phyloP scores from a whole-genome alignment of 495 filamentous ascomycete species.

The Eremomyces bilateralis region DNA sequence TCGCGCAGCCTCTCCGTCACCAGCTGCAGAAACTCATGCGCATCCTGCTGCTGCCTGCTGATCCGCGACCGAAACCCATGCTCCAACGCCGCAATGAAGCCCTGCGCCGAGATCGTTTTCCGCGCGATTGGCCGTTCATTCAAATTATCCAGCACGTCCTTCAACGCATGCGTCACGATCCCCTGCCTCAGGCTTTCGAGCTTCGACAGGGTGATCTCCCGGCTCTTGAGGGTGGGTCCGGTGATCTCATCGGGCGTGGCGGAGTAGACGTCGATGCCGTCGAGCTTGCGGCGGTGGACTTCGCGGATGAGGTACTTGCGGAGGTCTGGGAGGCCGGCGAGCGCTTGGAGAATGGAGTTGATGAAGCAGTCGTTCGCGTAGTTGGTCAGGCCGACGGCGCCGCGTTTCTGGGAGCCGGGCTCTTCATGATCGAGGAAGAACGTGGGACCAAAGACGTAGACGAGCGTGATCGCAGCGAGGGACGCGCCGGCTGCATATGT shows the following conservation, averaged over 20 bases:
- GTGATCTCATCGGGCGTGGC: constrained; percentile 28
- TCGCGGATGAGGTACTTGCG: constrained; percentile 79
- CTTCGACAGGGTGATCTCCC: constrained; percentile 45
- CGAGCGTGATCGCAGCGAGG: constrained; percentile 80
- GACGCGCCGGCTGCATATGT: constrained; percentile 91
- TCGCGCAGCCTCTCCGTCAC: constrained; percentile 80
- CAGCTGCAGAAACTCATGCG: constrained; percentile 93
- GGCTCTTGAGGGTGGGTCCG: constrained; percentile 12
- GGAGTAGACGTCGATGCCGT: constrained; percentile 50
- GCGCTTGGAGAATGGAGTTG: constrained; percentile 84
- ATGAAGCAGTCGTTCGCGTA: constrained; percentile 98
- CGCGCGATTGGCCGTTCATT: constrained; percentile 86
- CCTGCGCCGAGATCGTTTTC: constrained; percentile 74
- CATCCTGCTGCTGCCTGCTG: constrained; percentile 88
- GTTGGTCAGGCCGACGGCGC: constrained; percentile 74
- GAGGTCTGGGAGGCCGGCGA: constrained; percentile 86
- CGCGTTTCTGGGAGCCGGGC: constrained; percentile 52
- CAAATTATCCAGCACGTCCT: constrained; percentile 76
- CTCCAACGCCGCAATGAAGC: constrained; percentile 65
- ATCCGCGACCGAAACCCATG: constrained; percentile 71
- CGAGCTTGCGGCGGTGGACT: constrained; percentile 56
- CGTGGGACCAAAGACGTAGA: constrained; percentile 93
- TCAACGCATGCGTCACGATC: constrained; percentile 67
- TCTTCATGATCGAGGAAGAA: constrained; percentile 73
- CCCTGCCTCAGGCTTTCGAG: constrained; percentile 55